Conservation (phyloP, 1,284 basidiomycete species). For the Hortiboletus rubellus region DNA sequence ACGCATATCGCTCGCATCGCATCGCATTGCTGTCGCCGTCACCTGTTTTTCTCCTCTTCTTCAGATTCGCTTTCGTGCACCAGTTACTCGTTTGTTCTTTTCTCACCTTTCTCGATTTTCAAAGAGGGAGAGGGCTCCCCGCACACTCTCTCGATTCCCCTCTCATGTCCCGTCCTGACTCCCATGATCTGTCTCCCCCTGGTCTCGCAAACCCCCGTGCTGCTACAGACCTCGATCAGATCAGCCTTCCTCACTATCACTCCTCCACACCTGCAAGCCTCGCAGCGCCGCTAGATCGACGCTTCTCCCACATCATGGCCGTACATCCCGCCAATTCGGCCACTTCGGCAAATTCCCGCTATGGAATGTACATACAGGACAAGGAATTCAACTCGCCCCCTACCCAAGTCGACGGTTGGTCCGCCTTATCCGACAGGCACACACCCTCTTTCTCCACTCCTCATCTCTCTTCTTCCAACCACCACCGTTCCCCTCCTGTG, state of each 20-base stretch:
- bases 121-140: constrained; percentile 8
- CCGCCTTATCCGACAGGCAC: constrained; percentile 47
- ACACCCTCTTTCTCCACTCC: constrained; percentile 33
- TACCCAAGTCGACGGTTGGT: constrained; percentile 29
- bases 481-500: constrained; percentile 32
- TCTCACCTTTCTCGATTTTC: constrained; percentile 13
- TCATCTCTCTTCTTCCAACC: constrained; percentile 35
- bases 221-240: constrained; percentile 21
- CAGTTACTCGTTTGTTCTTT: constrained; percentile 34
- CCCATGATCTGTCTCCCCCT: constrained; percentile 47
- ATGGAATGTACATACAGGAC: constrained; percentile 37
- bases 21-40: constrained; percentile 38
- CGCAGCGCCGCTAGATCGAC: constrained; percentile 26
- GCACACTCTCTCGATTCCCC: not conserved
- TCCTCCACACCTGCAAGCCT: constrained; percentile 15
- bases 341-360: constrained; percentile 33
- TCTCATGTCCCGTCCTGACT: constrained; percentile 42
- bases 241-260: constrained; percentile 15
- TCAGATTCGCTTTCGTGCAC: constrained; percentile 36
- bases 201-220: constrained; percentile 30
- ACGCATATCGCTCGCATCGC: constrained; percentile 31
- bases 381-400: constrained; percentile 35
- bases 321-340: constrained; percentile 15
- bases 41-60: constrained; percentile 24
- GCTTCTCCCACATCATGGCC: constrained; percentile 16